Evolutionary conservation across 495 filamentous ascomycete species (phyloP).

Genomic region (Rusavskia elegans): DNA sequence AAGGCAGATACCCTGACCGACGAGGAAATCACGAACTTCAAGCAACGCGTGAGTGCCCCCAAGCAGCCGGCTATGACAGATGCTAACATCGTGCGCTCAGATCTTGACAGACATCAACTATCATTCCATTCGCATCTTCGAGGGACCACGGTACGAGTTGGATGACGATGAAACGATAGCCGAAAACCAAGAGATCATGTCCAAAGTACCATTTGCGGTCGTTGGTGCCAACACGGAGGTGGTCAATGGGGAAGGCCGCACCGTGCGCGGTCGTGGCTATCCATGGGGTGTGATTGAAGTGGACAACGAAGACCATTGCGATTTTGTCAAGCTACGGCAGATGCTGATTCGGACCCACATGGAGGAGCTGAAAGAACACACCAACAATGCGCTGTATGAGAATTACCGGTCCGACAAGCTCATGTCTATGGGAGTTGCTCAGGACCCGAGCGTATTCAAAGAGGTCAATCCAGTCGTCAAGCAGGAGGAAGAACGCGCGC

Average conservation of each 20-base stretch:
- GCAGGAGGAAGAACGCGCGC: constrained; percentile 93
- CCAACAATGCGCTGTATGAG: constrained; percentile 96
- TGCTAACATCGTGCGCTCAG: constrained; percentile 25
- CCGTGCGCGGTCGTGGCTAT: constrained; percentile 89
- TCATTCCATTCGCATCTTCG: constrained; percentile 96
- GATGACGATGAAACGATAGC: constrained; percentile 99
- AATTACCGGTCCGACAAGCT: constrained; percentile 99
- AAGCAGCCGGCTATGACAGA: too few relatives aligned
- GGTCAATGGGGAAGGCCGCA: constrained; percentile 76
- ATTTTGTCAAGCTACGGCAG: constrained; percentile 98
- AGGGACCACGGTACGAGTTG: constrained; percentile 93
- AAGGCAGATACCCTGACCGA: constrained; percentile 97
- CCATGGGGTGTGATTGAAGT: constrained; percentile 99
- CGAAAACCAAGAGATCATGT: constrained; percentile 99
- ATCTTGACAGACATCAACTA: constrained; percentile 94
- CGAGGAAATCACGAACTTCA: constrained; percentile 86
- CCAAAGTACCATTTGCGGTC: constrained; percentile 96
- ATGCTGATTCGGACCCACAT: constrained; percentile 99
- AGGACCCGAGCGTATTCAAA: constrained; percentile 98
- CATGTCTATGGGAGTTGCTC: constrained; percentile 90
- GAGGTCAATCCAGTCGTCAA: constrained; percentile 99
- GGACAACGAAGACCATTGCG: constrained; percentile 99
- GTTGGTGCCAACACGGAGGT: constrained; percentile 94
- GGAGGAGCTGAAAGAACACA: constrained; percentile 99
- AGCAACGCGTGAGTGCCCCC: constrained; percentile 62